Conservation (phyloP, 352 stramenopile genomes). For the Phytophthora sp. region DNA sequence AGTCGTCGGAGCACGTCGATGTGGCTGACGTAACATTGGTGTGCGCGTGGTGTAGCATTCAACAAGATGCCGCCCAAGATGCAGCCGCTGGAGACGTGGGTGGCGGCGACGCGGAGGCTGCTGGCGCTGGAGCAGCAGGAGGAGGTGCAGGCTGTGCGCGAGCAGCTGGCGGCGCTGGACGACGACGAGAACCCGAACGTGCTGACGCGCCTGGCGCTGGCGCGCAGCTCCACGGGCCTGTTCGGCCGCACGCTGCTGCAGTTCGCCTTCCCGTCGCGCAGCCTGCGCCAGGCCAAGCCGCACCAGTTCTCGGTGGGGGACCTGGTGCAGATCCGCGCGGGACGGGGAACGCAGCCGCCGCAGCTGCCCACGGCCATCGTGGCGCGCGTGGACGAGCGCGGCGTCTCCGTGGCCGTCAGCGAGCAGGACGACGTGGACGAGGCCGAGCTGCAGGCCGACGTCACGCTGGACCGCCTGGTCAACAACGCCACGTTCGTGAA, state of each 20-base stretch:
- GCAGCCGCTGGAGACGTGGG: constrained; percentile 64
- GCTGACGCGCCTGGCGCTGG: constrained; percentile 52
- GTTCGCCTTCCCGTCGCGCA: constrained; percentile 52
- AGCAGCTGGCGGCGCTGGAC: constrained; percentile 59
- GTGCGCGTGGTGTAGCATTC: no score
- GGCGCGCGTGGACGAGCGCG: constrained; percentile 58
- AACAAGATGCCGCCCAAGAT: no score
- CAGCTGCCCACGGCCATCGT: constrained; percentile 67
- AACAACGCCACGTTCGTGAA: constrained; percentile 90
- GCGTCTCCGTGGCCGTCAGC: constrained; percentile 62
- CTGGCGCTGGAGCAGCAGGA: constrained; percentile 70
- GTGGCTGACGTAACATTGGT: no score
- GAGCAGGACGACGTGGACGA: constrained; percentile 70
- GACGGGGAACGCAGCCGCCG: no score
- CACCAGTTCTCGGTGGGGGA: constrained; percentile 88
- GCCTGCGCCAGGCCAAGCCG: constrained; percentile 55
- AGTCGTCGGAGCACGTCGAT: no score
- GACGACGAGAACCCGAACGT: constrained; percentile 77
- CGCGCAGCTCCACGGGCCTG: constrained; percentile 54
- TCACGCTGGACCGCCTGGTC: constrained; percentile 82
- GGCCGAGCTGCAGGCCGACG: constrained; percentile 37
- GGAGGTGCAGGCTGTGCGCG: constrained; percentile 57
- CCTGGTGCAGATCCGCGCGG: constrained; percentile 66
- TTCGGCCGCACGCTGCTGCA: constrained; percentile 73
- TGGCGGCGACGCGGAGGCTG: constrained; percentile 48